A percentile compares a stretch with the other conserved stretches of the same genome.
These are phyloP conservation scores for Atractiella rhizophila DNA, from an alignment of 768 basidiomycete genomes.

Conservation along the genomic window DNA sequence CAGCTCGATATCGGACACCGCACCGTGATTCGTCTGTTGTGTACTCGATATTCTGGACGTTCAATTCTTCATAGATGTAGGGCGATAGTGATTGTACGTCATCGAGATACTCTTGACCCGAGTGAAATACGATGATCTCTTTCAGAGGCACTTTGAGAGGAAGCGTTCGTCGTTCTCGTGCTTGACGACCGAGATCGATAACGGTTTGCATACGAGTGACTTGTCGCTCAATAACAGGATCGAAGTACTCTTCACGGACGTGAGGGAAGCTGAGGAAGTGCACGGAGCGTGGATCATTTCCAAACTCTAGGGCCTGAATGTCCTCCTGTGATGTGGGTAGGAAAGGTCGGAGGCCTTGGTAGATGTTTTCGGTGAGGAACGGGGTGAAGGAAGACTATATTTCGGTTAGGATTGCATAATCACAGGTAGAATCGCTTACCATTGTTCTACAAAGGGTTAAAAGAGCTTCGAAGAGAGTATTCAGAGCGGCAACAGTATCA, in stretches of 20 bases:
- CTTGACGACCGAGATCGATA: conserved; percentile 67
- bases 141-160: conserved; percentile 84
- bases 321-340: conserved; percentile 67
- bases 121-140: conserved; percentile 81
- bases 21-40: conserved; percentile 63
- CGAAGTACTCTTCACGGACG: conserved; percentile 83
- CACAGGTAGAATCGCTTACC: conserved; percentile 30
- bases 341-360: conserved; percentile 65
- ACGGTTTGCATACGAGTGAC: conserved; percentile 83
- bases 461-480: conserved; percentile 83
- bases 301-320: conserved; percentile 26
- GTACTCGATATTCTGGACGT: conserved; percentile 70
- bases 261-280: conserved; percentile 89
- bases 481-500: conserved; percentile 65
- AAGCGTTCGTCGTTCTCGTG: conserved; percentile 63
- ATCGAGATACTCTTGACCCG: conserved; percentile 50
- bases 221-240: conserved; percentile 73
- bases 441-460: conserved; percentile 86
- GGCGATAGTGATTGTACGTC: conserved; percentile 61
- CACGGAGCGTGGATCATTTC: conserved; percentile 58
- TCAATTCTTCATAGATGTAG: conserved; percentile 84
- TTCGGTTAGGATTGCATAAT: neutral
- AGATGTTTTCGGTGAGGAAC: conserved; percentile 87
- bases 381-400: conserved; percentile 89
- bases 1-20: conserved; percentile 68